Evolutionary conservation across 2,329 filamentous ascomycete genomes (phyloP), one percentile per base, ranked within the genome.

Genomic region (Didymella pomorum): DNA sequence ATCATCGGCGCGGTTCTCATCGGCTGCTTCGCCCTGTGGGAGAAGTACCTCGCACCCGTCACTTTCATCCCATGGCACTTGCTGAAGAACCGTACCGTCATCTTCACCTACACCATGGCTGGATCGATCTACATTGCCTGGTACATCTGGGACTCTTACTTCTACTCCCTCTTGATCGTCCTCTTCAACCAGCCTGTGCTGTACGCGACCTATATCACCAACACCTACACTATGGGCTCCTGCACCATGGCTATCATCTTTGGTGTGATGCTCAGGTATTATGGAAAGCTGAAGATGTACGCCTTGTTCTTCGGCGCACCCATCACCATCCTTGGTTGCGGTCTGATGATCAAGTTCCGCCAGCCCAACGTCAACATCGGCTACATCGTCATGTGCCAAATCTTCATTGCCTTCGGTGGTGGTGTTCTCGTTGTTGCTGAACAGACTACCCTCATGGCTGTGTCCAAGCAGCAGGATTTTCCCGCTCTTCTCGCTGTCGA

Each of bases 101-200:
- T 84, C 21, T 84, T 84, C 37, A 82, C 84, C 10, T 86, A 82
- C 60, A 68, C 83, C 18, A 75, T 86, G 39, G 78, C 81, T 16
- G 78, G 75, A 14, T 73, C 72, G 0, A 50, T 73, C 7, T 74
- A 73, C 62, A 60, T 68, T 42, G 67, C 62, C 39, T 76, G 72
- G 70, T 74, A 74, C 56, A 72, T 73, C 66, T 80, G 78, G 78
- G 71, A 76, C 62, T 70, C 66, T 28, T 80, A 79, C 70, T 80
- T 78, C 65, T 76, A 75, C 58, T 79, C 77, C 11, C 75, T 76
- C 52, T 70, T 79, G 4, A 60, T 76, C 43, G 79, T 80, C 20
- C 70, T 80, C 6, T 73, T 75, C 65, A 70, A 75, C 60, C 70
- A 78, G 42, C 64, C 64, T 11, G 33, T 73, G 3, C 56, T 64